Conservation (phyloP, 768 basidiomycete genomes). For the Amylocystis lapponica region DNA sequence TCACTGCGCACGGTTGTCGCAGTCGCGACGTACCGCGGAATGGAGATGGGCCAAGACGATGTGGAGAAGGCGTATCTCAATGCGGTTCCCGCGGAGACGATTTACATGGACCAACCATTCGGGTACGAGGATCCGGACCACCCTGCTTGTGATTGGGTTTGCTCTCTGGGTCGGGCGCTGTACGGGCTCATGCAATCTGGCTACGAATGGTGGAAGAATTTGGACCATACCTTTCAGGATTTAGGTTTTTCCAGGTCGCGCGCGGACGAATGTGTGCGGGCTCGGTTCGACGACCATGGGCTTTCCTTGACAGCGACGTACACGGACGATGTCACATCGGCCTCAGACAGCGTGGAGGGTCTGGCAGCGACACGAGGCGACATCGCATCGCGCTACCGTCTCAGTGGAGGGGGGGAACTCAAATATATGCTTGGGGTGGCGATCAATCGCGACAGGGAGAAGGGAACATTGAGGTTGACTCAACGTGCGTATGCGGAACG, state of each 20-base stretch:
- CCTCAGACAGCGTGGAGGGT: background rate
- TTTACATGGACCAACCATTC: constrained; percentile 17
- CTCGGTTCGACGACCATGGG: background rate
- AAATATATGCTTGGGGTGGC: constrained; percentile 15
- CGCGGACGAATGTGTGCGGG: background rate
- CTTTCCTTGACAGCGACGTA: constrained; percentile 5
- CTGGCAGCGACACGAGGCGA: background rate
- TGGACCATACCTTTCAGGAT: background rate
- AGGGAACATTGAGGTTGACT: constrained; percentile 13
- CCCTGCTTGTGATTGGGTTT: constrained; percentile 8
- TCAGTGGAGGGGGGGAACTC: background rate
- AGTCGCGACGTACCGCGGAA: constrained; percentile 27
- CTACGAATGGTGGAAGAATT: constrained; percentile 6
- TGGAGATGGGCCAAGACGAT: constrained; percentile 35
- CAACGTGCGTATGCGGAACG: constrained; percentile 9
- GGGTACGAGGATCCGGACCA: background rate
- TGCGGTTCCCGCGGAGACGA: constrained; percentile 27
- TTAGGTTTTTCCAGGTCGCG: background rate
- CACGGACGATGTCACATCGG: constrained; percentile 17
- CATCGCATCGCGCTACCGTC: background rate
- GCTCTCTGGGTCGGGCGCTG: background rate
- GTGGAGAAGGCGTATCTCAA: constrained; percentile 36
- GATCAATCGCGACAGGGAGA: constrained; percentile 11
- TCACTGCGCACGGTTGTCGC: constrained; percentile 22
- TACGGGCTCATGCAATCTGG: constrained; percentile 23